phyloP scores from a whole-genome alignment of 805 yeast genomes.

The Nakazawaea peltata region DNA sequence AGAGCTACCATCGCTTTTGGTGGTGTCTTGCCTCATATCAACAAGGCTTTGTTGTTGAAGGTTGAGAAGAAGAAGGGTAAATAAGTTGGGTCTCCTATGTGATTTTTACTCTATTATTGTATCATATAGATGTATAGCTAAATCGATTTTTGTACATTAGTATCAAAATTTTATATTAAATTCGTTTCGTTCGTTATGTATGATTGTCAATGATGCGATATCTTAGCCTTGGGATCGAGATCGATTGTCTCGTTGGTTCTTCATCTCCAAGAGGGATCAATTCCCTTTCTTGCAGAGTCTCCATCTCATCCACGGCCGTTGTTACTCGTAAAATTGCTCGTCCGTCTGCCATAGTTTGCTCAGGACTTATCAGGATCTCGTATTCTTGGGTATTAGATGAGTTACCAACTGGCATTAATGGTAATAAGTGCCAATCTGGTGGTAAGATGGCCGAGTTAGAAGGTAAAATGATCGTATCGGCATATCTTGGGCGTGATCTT shows the following conservation, averaged over 20 bases:
- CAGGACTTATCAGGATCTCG: slow-evolving; percentile 12
- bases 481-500: no score
- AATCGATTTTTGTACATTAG: slow-evolving; percentile 3
- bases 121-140: slow-evolving; percentile 3
- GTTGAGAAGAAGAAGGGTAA: slow-evolving; percentile 50
- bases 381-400: slow-evolving; percentile 10
- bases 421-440: slow-evolving; percentile 23
- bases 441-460: slow-evolving; percentile 17
- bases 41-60: slow-evolving; percentile 71
- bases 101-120: not conserved
- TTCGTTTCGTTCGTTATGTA: not conserved
- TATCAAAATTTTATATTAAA: not conserved
- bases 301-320: no score
- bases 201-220: no score
- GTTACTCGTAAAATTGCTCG: no score
- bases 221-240: no score
- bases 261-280: no score
- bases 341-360: no score
- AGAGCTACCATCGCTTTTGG: slow-evolving; percentile 96
- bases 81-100: not conserved
- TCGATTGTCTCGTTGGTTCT: no score
- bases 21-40: slow-evolving; percentile 95
- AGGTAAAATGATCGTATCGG: slow-evolving; percentile 13
- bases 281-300: no score
- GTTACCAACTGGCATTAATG: slow-evolving; percentile 12